Percentiles rank a stretch among this genome's conserved stretches.
Conservation (phyloP, 495 filamentous ascomycete species). For the Bacidia rubella region DNA sequence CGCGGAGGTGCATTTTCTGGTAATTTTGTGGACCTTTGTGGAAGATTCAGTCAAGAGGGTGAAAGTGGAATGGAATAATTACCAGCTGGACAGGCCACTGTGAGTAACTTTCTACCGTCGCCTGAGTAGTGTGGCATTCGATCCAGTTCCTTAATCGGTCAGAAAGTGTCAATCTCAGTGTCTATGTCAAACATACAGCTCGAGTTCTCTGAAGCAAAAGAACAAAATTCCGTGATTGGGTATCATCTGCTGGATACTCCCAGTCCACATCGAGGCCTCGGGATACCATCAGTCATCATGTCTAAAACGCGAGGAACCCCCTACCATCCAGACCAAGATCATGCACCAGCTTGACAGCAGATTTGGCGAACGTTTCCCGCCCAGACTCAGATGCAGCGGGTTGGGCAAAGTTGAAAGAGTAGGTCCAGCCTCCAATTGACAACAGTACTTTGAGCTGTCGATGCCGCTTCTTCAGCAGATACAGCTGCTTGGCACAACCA, state of each 20-base stretch:
- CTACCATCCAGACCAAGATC: slow-evolving; percentile 18
- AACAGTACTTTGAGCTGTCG: slow-evolving; percentile 83
- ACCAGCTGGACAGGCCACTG: slow-evolving; percentile 53
- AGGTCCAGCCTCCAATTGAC: slow-evolving; percentile 95
- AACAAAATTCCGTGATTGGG: slow-evolving; percentile 56
- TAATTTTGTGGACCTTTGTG: slow-evolving; percentile 50
- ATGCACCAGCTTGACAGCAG: slow-evolving; percentile 16
- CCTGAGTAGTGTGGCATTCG: slow-evolving; percentile 33
- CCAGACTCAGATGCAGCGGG: slow-evolving; percentile 35
- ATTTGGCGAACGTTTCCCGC: slow-evolving; percentile 13
- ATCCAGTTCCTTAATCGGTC: slow-evolving; percentile 39
- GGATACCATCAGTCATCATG: background rate
- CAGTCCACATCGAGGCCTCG: slow-evolving; percentile 50
- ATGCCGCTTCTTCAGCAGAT: slow-evolving; percentile 75
- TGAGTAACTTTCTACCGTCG: slow-evolving; percentile 53
- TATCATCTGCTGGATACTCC: slow-evolving; percentile 36
- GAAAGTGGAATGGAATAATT: background rate
- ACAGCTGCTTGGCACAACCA: slow-evolving; percentile 87
- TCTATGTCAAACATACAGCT: slow-evolving; percentile 23
- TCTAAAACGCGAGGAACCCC: background rate
- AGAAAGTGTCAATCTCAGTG: background rate
- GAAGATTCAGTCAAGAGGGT: slow-evolving; percentile 3
- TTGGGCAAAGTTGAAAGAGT: slow-evolving; percentile 69
- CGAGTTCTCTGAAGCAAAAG: slow-evolving; percentile 54
- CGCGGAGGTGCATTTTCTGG: slow-evolving; percentile 45